Base-by-base conservation (phyloP, 352 stramenopile genomes). In the Salisapilia sapeloensis region DNA sequence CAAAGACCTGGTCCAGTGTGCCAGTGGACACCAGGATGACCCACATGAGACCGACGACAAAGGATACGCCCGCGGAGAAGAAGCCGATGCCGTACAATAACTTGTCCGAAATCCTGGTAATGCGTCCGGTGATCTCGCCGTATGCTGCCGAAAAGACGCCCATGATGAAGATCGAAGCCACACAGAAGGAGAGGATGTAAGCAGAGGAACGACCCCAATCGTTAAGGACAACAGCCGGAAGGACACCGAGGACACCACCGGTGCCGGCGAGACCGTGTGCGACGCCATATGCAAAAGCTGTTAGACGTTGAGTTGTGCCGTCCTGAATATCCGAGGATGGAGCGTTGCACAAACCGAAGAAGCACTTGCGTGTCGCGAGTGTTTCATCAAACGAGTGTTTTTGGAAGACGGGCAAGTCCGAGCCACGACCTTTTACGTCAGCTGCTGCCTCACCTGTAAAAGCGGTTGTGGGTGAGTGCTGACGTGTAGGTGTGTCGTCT, bases 101-200 rank as follows among this genome's bases (percentile, higher is more conserved):
- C 6, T 34, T 40, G 24, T 49, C 40, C 31, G 48, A 59, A 24
- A 43, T 18, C 28, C 40, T 25, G 11, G 40, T 40, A 26, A 58
- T 32, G 2, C 46, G 50, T 2, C 43, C 42, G 13, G 50, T 66
- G 39, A 47, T 29, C 23, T 56, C 54, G 13, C 75, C 67, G 42
- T 83, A 85, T 2, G 57, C 33, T 0, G 52, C 47, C 3, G 75
- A 60, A 56, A 85, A 91, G 4, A 44, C 40, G 24, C 67, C 75
- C 75, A 91, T 91, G 21, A 76, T 71, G 23, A 85, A 39, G 25
- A 65, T 85, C 15, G 47, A 71, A 4, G 50, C 61, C 8, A 77
- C 20, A 36, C 70, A 91, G 53, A 91, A 91, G 15, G 59, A 69
- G 3, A 50, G 40, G 4, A 91, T 31, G 43, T 91, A 91, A 15